Evolutionary conservation across 2,329 filamentous ascomycete genomes (phyloP), one percentile per base, ranked within the genome.

Genomic region (Bipolaris gigantea): DNA sequence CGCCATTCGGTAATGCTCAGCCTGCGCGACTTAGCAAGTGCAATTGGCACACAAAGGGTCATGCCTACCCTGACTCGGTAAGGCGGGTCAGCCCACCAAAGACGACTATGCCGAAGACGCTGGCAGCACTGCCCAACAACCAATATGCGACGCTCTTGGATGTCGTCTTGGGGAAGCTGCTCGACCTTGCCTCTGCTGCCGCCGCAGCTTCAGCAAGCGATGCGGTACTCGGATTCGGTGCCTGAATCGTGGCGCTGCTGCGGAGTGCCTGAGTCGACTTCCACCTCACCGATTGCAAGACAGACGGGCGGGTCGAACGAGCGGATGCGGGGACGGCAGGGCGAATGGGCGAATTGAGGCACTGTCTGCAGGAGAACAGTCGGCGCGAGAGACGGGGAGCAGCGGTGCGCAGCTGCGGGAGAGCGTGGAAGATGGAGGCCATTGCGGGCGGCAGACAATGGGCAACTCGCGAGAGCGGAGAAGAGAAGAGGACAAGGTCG

Each of bases 1-100:
- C 87, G 88, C 94, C 94, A 99, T 89, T 99, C 94, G 60, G 94
- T 99, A 67, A 99, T 99, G 73, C 92, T 97, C 62, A 99, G 82
- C 41, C 93, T 96, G 53, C 44, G 13, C 44, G 4, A 62, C 59
- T 63, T 53, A 66, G 67, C 44, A 49, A 32, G 34, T 35, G 57
- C 16, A 41, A 18, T 19, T 23, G 40, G 53, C 21, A 27, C 15
- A 6, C 9, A n/a, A 23, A 13, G 10, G 25, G 18, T 42, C 32
- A 21, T 38, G 59, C 80, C 62, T 83, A 96, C 92, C 92, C 94
- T 63, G 94, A 99, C 77, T 99, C 94, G 4, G 94, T 99, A 64
- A 99, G 81, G 55, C 94, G 83, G 27, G 94, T 99, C 64, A 99
- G 81, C 5, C 94, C 94, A 53, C 94, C 94, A 75, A 95, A 96